Percentiles rank a stretch among this genome's conserved stretches.
These are phyloP conservation scores for Quercus gilva DNA, from an alignment of 306 rosid species.

Conservation along the genomic window DNA sequence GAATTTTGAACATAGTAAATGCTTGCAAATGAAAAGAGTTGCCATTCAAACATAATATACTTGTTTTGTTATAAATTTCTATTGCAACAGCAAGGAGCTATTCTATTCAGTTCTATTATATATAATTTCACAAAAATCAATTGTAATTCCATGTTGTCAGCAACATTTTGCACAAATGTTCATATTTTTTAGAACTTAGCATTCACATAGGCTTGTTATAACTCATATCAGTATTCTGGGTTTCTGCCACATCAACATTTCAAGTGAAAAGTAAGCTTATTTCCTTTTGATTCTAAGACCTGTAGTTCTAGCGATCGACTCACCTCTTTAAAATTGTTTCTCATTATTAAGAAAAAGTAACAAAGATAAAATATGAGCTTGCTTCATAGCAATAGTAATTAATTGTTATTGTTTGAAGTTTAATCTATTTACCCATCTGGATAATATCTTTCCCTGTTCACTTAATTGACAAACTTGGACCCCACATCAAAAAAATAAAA, in stretches of 20 bases:
- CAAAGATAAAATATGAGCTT: too few species aligned
- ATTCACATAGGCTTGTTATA: neutral
- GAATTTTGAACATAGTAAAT: too few species aligned
- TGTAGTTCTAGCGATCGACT: neutral
- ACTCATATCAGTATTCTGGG: neutral
- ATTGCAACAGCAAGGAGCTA: neutral
- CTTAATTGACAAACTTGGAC: neutral
- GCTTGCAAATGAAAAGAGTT: too few species aligned
- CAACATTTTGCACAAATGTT: neutral
- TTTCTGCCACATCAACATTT: neutral
- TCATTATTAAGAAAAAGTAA: neutral
- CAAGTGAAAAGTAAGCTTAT: neutral
- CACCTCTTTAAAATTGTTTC: conserved; percentile 4
- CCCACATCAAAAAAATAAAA: neutral
- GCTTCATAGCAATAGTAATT: too few species aligned
- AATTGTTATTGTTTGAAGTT: too few species aligned
- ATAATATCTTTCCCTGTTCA: too few species aligned
- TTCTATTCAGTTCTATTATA: neutral
- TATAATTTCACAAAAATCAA: neutral
- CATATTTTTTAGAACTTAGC: neutral
- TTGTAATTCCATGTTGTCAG: neutral
- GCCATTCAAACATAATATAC: neutral
- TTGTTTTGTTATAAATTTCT: neutral
- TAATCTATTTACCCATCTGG: too few species aligned
- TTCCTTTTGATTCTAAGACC: neutral